A percentile compares a stretch with the other conserved stretches of the same genome.
These are phyloP conservation scores for Lasiodiplodia hormozganensis DNA, from an alignment of 2,329 filamentous ascomycete genomes.

Conservation along the genomic window DNA sequence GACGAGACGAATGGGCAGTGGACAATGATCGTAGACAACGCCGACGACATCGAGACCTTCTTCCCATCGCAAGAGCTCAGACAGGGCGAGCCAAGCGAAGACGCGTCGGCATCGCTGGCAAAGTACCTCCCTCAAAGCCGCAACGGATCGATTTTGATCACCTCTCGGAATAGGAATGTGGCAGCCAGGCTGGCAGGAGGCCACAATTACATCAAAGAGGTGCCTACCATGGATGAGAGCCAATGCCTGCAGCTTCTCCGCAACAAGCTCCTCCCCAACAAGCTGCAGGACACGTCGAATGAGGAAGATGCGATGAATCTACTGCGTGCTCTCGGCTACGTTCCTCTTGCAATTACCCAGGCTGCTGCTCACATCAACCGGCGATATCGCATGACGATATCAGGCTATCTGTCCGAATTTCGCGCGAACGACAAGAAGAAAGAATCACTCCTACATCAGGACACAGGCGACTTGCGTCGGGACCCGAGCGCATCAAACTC, in stretches of 20 bases:
- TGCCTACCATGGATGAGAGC: not conserved
- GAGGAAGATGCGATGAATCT: not conserved
- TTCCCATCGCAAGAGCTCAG: not conserved
- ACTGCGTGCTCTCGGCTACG: slow-evolving; percentile 35
- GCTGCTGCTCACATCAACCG: slow-evolving; percentile 43
- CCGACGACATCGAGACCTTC: slow-evolving; percentile 33
- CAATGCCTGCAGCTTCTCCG: not conserved
- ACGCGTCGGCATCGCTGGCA: not conserved
- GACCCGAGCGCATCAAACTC: slow-evolving; percentile 45
- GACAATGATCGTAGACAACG: slow-evolving; percentile 44
- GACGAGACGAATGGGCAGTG: slow-evolving; percentile 37
- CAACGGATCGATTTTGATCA: slow-evolving; percentile 27
- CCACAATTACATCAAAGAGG: no score
- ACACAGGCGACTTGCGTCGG: slow-evolving; percentile 42
- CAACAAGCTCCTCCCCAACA: not conserved
- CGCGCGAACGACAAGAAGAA: slow-evolving; percentile 41
- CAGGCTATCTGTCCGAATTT: slow-evolving; percentile 49
- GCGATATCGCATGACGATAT: not conserved
- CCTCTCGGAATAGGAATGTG: not conserved
- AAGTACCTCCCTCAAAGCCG: slow-evolving; percentile 1
- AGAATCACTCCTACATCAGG: slow-evolving; percentile 34
- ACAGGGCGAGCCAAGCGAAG: not conserved
- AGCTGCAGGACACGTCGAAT: not conserved
- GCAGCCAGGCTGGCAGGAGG: not conserved
- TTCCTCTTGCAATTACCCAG: slow-evolving; percentile 45